Evolutionary conservation across 208 protist genomes (phyloP).

Genomic region (Wallacemonas collosoma): DNA sequence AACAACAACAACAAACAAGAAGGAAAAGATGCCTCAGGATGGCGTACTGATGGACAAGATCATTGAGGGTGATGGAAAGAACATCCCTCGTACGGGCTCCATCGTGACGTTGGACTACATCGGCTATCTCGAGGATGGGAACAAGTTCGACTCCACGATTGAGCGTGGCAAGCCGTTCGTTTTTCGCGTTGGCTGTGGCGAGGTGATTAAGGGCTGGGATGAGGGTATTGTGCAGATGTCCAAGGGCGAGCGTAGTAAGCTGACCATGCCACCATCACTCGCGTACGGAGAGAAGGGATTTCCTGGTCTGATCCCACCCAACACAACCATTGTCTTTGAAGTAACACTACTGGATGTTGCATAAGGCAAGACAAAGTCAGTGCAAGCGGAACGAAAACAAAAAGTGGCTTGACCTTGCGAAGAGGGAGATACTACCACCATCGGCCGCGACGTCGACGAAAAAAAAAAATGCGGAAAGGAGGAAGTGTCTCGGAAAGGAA

Average conservation of each 20-base stretch:
- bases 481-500: no score
- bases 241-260: conserved; percentile 90
- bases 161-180: conserved; percentile 92
- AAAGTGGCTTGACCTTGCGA: no score
- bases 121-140: conserved; percentile 78
- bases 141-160: conserved; percentile 88
- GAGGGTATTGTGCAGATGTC: conserved; percentile 95
- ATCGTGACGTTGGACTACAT: conserved; percentile 92
- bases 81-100: conserved; percentile 75
- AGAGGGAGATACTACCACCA: no score
- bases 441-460: no score
- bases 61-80: conserved; percentile 93
- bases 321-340: conserved; percentile 92
- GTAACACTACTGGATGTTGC: conserved; percentile 89
- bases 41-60: conserved; percentile 92
- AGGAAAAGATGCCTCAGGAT: conserved; percentile 61
- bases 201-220: conserved; percentile 95
- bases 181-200: conserved; percentile 90
- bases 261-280: conserved; percentile 89
- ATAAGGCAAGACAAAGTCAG: conserved; percentile 21
- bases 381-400: no score
- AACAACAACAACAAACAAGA: conserved; percentile 16
- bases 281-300: conserved; percentile 91
- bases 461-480: no score
- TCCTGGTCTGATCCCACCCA: conserved; percentile 86